Percentiles rank a stretch among this genome's conserved stretches.
These are phyloP conservation scores for Alternaria arborescens DNA, from an alignment of 2,329 filamentous ascomycete species.

Conservation along the genomic window DNA sequence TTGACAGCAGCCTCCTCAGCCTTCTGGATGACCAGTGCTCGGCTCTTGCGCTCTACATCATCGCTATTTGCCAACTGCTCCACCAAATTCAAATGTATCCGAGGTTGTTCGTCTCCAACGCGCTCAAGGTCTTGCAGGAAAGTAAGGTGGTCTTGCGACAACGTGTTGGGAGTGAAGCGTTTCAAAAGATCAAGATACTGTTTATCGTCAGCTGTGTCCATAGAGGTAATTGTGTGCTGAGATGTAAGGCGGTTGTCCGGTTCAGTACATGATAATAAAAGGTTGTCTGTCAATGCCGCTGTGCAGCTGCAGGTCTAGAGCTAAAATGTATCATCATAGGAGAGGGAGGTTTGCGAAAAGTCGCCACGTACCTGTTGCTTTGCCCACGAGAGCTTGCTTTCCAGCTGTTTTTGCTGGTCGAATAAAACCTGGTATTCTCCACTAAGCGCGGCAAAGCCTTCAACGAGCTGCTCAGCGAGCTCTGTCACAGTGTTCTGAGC, in stretches of 20 bases:
- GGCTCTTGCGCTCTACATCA: constrained; percentile 45
- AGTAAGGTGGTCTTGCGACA: constrained; percentile 50
- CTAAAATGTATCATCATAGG: constrained; percentile 59
- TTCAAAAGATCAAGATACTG: constrained; percentile 54
- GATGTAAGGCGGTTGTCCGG: constrained; percentile 11
- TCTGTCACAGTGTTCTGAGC: constrained; percentile 37
- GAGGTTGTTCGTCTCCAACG: constrained; percentile 40
- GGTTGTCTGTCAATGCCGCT: constrained; percentile 57
- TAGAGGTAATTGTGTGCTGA: neutral
- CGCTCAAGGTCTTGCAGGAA: constrained; percentile 53
- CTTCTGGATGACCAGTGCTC: constrained; percentile 46
- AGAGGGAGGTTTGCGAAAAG: constrained; percentile 13
- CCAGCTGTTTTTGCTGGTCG: constrained; percentile 55
- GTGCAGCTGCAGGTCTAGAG: constrained; percentile 62
- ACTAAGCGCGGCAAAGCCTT: constrained; percentile 58
- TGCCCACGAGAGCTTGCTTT: constrained; percentile 58
- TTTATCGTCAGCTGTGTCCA: constrained; percentile 30
- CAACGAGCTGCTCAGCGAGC: constrained; percentile 54
- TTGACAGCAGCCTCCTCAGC: constrained; percentile 44
- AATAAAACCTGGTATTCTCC: constrained; percentile 58
- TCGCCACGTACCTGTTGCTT: constrained; percentile 57
- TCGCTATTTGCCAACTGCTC: constrained; percentile 47
- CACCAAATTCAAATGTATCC: constrained; percentile 42
- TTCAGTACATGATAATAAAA: constrained; percentile 54
- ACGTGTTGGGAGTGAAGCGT: constrained; percentile 50